phyloP scores from a whole-genome alignment of 495 filamentous ascomycete species.

The Opeltia flavorubescens region DNA sequence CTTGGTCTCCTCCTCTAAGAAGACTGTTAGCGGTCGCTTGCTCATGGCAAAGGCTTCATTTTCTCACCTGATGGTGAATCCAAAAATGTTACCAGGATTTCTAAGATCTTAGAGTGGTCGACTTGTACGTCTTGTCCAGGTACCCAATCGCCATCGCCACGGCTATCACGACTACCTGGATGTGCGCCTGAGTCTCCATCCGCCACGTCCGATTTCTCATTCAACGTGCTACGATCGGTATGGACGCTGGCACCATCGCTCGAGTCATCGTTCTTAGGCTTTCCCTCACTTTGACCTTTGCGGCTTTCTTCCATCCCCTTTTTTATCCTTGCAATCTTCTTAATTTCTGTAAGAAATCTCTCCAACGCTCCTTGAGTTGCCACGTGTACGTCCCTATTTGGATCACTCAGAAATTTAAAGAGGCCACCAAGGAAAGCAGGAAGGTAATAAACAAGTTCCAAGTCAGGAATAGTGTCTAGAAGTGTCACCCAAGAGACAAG shows the following conservation, averaged over 20 bases:
- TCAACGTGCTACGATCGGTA: constrained; percentile 33
- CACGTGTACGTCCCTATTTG: constrained; percentile 83
- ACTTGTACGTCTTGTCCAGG: constrained; percentile 95
- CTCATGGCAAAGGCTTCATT: background rate
- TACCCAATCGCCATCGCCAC: constrained; percentile 78
- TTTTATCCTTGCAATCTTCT: constrained; percentile 81
- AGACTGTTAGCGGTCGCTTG: background rate
- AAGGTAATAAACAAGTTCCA: constrained; percentile 85
- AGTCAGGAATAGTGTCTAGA: constrained; percentile 89
- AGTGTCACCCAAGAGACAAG: constrained; percentile 92
- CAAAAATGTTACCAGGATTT: constrained; percentile 83
- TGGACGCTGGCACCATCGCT: constrained; percentile 46
- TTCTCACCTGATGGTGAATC: constrained; percentile 62
- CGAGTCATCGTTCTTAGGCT: constrained; percentile 47
- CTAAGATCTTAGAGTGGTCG: constrained; percentile 79
- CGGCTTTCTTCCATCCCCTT: constrained; percentile 81
- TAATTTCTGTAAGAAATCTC: constrained; percentile 85
- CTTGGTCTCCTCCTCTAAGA: constrained; percentile 64
- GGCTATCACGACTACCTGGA: constrained; percentile 49
- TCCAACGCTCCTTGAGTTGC: constrained; percentile 85
- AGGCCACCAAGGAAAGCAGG: constrained; percentile 86
- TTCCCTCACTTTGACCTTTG: constrained; percentile 51
- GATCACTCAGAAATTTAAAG: constrained; percentile 82
- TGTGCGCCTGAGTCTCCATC: constrained; percentile 44
- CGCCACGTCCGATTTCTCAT: constrained; percentile 34